Conservation (phyloP, 1,284 basidiomycete genomes). For the Ceratorhiza oryzae-sativae region DNA sequence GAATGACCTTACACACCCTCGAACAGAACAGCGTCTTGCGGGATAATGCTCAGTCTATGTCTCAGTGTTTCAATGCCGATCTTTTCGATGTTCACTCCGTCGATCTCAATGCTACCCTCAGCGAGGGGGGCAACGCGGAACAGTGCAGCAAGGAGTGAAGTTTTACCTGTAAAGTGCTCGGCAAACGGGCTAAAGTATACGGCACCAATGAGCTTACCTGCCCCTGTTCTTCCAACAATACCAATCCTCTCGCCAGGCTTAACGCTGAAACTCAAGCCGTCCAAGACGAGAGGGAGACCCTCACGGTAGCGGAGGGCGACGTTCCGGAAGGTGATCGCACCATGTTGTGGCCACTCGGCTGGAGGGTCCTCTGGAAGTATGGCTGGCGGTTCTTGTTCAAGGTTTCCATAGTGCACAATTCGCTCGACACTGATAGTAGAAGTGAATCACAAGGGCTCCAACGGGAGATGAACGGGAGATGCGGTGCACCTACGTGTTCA, state of each 20-base stretch:
- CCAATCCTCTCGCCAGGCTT: conserved; percentile 78
- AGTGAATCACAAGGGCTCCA: conserved; percentile 39
- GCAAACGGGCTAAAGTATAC: background rate
- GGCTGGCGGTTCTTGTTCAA: conserved; percentile 45
- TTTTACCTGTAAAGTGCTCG: conserved; percentile 62
- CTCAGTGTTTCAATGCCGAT: conserved; percentile 64
- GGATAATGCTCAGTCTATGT: conserved; percentile 70
- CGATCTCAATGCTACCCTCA: conserved; percentile 68
- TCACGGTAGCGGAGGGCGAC: conserved; percentile 71
- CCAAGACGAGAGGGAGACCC: conserved; percentile 75
- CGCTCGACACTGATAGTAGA: conserved; percentile 51
- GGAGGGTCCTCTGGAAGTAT: conserved; percentile 61
- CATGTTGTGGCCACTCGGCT: conserved; percentile 68
- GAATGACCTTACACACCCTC: conserved; percentile 44
- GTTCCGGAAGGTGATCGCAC: conserved; percentile 66
- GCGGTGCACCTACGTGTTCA: conserved; percentile 52
- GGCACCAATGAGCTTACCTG: conserved; percentile 54
- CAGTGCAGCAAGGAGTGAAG: conserved; percentile 70
- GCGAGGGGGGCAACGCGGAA: conserved; percentile 75
- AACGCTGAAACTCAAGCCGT: conserved; percentile 68
- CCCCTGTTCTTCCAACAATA: conserved; percentile 76
- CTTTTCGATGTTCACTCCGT: conserved; percentile 55
- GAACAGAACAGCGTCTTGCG: conserved; percentile 71
- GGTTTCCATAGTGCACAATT: conserved; percentile 51
- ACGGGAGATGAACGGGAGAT: no score